Base-by-base conservation (phyloP, 1,284 basidiomycete genomes). In the Ustilago cynodontis region DNA sequence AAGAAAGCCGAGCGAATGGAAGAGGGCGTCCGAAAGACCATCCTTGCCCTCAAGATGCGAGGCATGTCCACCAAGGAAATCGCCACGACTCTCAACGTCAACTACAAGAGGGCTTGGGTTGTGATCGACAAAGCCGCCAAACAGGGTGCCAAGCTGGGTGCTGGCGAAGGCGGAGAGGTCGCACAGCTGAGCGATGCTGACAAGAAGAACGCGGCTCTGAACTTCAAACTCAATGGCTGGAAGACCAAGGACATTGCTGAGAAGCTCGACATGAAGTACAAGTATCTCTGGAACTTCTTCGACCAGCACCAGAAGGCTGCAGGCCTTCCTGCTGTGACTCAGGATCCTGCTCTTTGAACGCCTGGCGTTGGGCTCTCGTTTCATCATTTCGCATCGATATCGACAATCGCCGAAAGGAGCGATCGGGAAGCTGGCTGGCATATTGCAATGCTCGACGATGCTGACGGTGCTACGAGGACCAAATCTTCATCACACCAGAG, bases 251-350 rank as follows among this genome's bases (percentile, higher is more conserved):
- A 65, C 16, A 71, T 71, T 41, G 45, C 69, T 9, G 22, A 29
- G 8, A n/a, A n/a, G 35, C 63, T 71, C 8, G 55, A 62, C 24
- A 57, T 65, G 39, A 65, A 71, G 39, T 71, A 71, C 63, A 61
- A 62, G 49, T 54, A 47, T 1, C 24, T 59, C 9, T 65, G 62
- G 68, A 29, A 13, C 22, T 61, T 57, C 29, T 49, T 71, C 22
- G 31, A 71, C 33, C 43, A 58, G 56, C 43, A 54, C 24, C 59
- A 63, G 59, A 63, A 59, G 56, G 41, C 51, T 9, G 60, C 22
- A 11, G 60, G 26, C 14, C 26, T 51, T 20, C 54, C 60, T 16
- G 28, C 20, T 14, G 28, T 65, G 16, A 50, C 16, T 29, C 57
- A 33, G 20, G 64, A 65, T 43, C 57, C 51, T 20, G 64, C 39